Base-by-base conservation (phyloP, 116 monocot species). In the Papilionanthe hybrid region DNA sequence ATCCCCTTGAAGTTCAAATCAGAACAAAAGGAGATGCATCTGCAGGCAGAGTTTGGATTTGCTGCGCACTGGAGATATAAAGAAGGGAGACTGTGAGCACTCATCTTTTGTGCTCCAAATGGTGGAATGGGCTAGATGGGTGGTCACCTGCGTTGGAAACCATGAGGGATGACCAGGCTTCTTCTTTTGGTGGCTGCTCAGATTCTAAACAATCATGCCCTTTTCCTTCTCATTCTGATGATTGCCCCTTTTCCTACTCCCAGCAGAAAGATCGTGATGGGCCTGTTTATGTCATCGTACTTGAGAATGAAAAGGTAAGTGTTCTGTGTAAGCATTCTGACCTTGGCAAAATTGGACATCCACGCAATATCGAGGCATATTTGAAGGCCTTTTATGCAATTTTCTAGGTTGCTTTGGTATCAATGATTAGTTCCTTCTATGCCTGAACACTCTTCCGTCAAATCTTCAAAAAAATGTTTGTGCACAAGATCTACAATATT, bases 11-110 rank as follows among this genome's bases (percentile, higher is more conserved):
- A 84, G 84, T 96, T 29, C 96, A 96, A 79, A 94, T 96, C 57
- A 87, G 94, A 55, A 96, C 96, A 0, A 91, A n/a, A 83, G 71
- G 94, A 94, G 79, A 96, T 96, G 96, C 92, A 96, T 81, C 67
- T 87, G 23, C 94, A 94, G 56, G 96, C 96, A 0, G 96, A 96
- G 75, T 96, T 79, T 76, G 96, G 96, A 23, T 92, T 93, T 75
- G 96, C 96, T 47, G 94, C 96, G 6, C 96, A 96, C 77, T 96
- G 96, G 96, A 88, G 94, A 69, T 96, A 96, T 79, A 96, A 96
- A 58, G 96, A 96, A 83, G 94, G n/a, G 96, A 27, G 89, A 89
- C 25, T 89, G 82, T 69, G 81, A 84, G 87, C 86, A 94, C 63
- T 84, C 93, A 0, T 85, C 92, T 6, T 96, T 89, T 66, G 84